Percentiles rank a stretch among this genome's conserved stretches.
Evolutionary conservation across 2,329 filamentous ascomycete species (phyloP).

Genomic region (Exophiala alcalophila): DNA sequence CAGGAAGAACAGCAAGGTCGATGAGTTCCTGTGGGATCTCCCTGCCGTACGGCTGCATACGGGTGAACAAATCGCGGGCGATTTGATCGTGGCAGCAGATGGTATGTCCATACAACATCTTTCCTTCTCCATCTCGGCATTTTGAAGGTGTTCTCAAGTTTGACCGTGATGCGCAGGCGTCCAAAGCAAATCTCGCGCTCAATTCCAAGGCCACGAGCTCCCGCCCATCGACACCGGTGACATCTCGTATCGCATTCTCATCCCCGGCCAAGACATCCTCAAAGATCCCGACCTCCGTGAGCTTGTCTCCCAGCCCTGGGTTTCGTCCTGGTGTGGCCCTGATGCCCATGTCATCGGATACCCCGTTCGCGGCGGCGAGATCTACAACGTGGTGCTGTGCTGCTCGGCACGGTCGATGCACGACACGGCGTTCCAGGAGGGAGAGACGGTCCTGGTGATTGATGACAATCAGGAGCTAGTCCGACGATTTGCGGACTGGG

Average conservation of each 20-base stretch:
- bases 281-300: neutral
- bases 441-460: slow-evolving; percentile 32
- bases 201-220: slow-evolving; percentile 30
- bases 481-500: slow-evolving; percentile 39
- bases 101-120: too few relatives aligned
- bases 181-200: slow-evolving; percentile 18
- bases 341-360: slow-evolving; percentile 51
- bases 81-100: slow-evolving; percentile 62
- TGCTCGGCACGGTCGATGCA: too few relatives aligned
- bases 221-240: slow-evolving; percentile 54
- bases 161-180: too few relatives aligned
- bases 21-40: slow-evolving; percentile 16
- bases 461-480: slow-evolving; percentile 39
- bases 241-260: slow-evolving; percentile 54
- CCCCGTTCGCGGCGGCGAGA: slow-evolving; percentile 55
- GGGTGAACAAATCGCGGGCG: slow-evolving; percentile 46
- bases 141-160: too few relatives aligned
- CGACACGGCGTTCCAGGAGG: slow-evolving; percentile 3
- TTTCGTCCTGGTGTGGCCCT: slow-evolving; percentile 9
- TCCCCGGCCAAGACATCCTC: slow-evolving; percentile 53
- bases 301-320: slow-evolving; percentile 9
- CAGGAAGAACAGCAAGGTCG: neutral
- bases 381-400: slow-evolving; percentile 61
- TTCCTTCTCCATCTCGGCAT: too few relatives aligned
- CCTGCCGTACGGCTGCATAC: slow-evolving; percentile 42